Percentiles rank a stretch among this genome's conserved stretches.
Evolutionary conservation across 1,139 yeast species (phyloP).

Genomic region (Saccharomycopsis hybrid): DNA sequence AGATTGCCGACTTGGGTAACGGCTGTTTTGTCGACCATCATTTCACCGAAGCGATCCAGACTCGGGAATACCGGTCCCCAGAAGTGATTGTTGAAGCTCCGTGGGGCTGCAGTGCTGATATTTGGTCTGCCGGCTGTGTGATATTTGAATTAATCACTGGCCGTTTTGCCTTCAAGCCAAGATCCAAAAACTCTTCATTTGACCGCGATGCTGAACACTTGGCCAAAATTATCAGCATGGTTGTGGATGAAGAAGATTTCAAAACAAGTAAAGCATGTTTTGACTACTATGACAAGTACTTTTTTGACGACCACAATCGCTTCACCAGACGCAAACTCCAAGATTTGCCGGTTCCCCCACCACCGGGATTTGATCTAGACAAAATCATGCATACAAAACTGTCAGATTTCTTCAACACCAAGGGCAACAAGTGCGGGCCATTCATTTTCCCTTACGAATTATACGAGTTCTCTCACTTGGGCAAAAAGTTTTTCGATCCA

Average conservation of each 20-base stretch:
- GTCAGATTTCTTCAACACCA: constrained; percentile 13
- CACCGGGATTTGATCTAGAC: constrained; percentile 15
- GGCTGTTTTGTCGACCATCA: constrained; percentile 64
- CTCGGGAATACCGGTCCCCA: constrained; percentile 71
- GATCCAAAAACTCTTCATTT: constrained; percentile 32
- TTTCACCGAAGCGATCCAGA: constrained; percentile 67
- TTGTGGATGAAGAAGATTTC: constrained; percentile 15
- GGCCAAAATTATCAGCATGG: constrained; percentile 15
- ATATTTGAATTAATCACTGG: constrained; percentile 68
- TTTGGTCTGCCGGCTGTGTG: constrained; percentile 71
- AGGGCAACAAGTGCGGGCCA: constrained; percentile 20
- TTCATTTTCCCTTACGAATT: constrained; percentile 21
- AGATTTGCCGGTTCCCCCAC: constrained; percentile 14
- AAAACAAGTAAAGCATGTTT: constrained; percentile 12
- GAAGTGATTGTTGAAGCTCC: constrained; percentile 53
- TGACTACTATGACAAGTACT: constrained; percentile 18
- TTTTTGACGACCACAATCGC: constrained; percentile 15
- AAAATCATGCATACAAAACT: constrained; percentile 9
- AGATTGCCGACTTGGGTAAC: constrained; percentile 72
- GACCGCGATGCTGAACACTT: constrained; percentile 20
- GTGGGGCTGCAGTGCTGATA: constrained; percentile 74
- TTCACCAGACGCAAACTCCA: constrained; percentile 5
- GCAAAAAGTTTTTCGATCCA: constrained; percentile 12
- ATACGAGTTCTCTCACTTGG: constrained; percentile 7
- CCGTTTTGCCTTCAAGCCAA: constrained; percentile 70